Evolutionary conservation across 2,329 filamentous ascomycete genomes (phyloP), one percentile per base, ranked within the genome.

Genomic region (Pseudocercospora eumusae): DNA sequence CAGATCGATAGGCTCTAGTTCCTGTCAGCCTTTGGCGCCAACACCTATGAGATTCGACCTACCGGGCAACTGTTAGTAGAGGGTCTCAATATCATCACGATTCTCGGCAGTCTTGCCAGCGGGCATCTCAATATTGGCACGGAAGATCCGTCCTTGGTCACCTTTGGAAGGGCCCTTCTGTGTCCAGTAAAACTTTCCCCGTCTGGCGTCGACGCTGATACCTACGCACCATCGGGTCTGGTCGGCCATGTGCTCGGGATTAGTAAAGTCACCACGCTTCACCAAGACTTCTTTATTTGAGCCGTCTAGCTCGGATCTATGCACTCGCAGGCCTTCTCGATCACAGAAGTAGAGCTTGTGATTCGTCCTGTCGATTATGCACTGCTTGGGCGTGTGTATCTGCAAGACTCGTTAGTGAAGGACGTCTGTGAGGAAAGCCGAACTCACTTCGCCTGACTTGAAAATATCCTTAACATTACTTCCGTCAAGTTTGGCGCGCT

Each of bases 161-260:
- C 76, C 78, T 70, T 86, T 87, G 2, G 79, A 78, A 0, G 76
- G 73, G 0, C 85, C 85, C 66, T 87, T 87, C 56, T 87, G 84
- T 0, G 82, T 84, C 85, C 85, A 88, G 76, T 82, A 87, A 53
- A 87, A 76, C 45, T 80, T 77, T 10, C 78, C 77, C 0, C 72
- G 71, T 0, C 70, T 60, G 8, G 27, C 40, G 2, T 79, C 78
- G 0, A 87, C 75, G 0, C 80, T 70, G 42, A 88, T 77, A 1
- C 85, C 84, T 8, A 87, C 84, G 57, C 47, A 57, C 25, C 40
- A 42, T n/a, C 18, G 13, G 4, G n/a, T 44, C 20, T 44, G 40
- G 20, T 44, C 40, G 15, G 40, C 40, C 5, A 21, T 21, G 15
- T 44, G 15, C 40, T 20, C 40, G 2, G 15, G 6, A 7, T 44